phyloP scores from a whole-genome alignment of 1,284 basidiomycete species.

The Xanthoconium separans region DNA sequence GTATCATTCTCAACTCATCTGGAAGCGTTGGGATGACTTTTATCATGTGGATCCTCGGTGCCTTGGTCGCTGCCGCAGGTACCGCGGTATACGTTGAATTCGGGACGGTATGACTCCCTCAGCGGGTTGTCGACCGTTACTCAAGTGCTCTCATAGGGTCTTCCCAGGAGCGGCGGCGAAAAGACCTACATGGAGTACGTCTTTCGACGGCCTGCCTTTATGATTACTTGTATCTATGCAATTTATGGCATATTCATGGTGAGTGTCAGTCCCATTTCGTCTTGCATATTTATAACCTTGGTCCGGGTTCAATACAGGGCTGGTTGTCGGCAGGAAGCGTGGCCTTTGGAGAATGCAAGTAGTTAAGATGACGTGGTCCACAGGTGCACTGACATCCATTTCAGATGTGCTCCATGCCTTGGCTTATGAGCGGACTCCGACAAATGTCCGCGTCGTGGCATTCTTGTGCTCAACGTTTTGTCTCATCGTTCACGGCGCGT shows the following conservation, averaged over 20 bases:
- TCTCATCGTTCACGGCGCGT: conserved; percentile 56
- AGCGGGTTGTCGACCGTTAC: not conserved
- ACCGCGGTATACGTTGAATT: conserved; percentile 74
- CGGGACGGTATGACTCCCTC: conserved; percentile 52
- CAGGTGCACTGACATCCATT: not conserved
- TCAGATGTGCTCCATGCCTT: conserved; percentile 56
- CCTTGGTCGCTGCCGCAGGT: conserved; percentile 59
- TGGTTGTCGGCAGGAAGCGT: conserved; percentile 55
- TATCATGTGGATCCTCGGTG: conserved; percentile 72
- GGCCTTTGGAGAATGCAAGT: conserved; percentile 64
- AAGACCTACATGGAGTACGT: conserved; percentile 77
- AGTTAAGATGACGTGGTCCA: not conserved
- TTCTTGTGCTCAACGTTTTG: conserved; percentile 58
- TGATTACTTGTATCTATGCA: conserved; percentile 60
- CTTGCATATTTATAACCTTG: not conserved
- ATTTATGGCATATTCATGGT: conserved; percentile 62
- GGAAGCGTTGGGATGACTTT: conserved; percentile 66
- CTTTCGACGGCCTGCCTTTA: conserved; percentile 59
- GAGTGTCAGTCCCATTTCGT: conserved; percentile 18
- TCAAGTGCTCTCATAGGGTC: conserved; percentile 42
- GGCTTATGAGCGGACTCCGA: conserved; percentile 42
- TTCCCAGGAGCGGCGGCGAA: conserved; percentile 72
- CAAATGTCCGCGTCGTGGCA: conserved; percentile 50
- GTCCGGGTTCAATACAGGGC: conserved; percentile 35
- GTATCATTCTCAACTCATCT: conserved; percentile 61